Conservation (phyloP, 75 land plant species). For the Sequoiadendron giganteum region DNA sequence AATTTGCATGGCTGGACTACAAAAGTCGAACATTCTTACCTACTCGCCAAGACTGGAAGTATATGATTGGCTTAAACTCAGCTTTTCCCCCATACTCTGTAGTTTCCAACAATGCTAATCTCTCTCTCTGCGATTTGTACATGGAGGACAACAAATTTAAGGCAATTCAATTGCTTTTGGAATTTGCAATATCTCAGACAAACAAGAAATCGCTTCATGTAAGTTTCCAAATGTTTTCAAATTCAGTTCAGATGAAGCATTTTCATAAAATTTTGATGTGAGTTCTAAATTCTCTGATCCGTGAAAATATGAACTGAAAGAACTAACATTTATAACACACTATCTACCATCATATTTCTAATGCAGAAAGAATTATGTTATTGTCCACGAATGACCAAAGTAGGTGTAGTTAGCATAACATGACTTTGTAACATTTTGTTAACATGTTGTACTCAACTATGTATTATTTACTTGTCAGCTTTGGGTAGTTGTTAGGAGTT, state of each 20-base stretch:
- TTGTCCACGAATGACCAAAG: not conserved
- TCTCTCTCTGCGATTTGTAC: slow-evolving; percentile 67
- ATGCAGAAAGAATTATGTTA: not conserved
- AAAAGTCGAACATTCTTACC: slow-evolving; percentile 45
- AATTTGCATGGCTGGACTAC: not conserved
- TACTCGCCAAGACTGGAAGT: slow-evolving; percentile 93
- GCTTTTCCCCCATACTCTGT: slow-evolving; percentile 49
- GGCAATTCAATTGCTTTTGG: not conserved
- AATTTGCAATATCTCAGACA: not conserved
- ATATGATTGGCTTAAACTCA: slow-evolving; percentile 65
- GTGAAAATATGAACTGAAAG: not conserved
- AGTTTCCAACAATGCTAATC: slow-evolving; percentile 42
- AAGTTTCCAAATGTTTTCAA: not conserved
- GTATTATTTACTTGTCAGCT: not conserved
- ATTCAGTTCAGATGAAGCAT: not conserved
- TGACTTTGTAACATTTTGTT: no score
- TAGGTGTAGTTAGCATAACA: not conserved
- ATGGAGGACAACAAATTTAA: slow-evolving; percentile 5
- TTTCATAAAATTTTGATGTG: not conserved
- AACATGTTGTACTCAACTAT: no score
- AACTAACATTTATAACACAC: not conserved
- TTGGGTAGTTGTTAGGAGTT: not conserved
- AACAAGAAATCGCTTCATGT: not conserved
- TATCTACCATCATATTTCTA: not conserved
- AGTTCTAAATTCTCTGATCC: not conserved